These are phyloP conservation scores for Populus hybrid DNA, from an alignment of 441 rosid genomes.

Conservation along the genomic window DNA sequence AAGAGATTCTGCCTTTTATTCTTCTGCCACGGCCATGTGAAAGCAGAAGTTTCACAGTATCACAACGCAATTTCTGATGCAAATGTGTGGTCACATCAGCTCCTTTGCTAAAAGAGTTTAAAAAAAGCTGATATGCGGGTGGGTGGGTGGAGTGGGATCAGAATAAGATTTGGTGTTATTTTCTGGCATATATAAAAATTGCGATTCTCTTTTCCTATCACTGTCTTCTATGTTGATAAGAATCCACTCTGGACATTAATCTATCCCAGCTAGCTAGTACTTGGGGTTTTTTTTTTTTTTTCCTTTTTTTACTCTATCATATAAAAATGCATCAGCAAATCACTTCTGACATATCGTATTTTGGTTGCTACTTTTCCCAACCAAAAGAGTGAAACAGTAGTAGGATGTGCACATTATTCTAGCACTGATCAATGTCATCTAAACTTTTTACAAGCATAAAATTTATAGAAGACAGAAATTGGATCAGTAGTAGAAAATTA, in stretches of 20 bases:
- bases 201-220: conserved; percentile 35
- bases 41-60: conserved; percentile 14
- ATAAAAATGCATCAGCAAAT: conserved; percentile 19
- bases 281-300: not conserved
- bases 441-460: no score
- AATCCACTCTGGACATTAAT: conserved; percentile 33
- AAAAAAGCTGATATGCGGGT: conserved; percentile 15
- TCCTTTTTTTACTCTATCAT: conserved; percentile 8
- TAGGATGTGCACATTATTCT: not conserved
- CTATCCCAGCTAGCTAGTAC: conserved; percentile 13
- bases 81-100: conserved; percentile 40
- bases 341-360: not conserved
- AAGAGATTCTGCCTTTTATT: conserved; percentile 50
- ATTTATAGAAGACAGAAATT: no score
- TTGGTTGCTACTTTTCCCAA: conserved; percentile 20
- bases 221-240: conserved; percentile 46
- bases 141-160: conserved; percentile 43
- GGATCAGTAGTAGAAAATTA: not conserved
- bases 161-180: conserved; percentile 35
- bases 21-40: conserved; percentile 34
- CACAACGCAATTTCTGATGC: conserved; percentile 5
- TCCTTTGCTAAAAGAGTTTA: conserved; percentile 24
- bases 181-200: conserved; percentile 13
- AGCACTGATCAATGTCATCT: not conserved
- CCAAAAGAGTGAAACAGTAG: conserved; percentile 7